Evolutionary conservation across 164 flowering plant genomes (phyloP).

Genomic region (Brasenia schreberi): DNA sequence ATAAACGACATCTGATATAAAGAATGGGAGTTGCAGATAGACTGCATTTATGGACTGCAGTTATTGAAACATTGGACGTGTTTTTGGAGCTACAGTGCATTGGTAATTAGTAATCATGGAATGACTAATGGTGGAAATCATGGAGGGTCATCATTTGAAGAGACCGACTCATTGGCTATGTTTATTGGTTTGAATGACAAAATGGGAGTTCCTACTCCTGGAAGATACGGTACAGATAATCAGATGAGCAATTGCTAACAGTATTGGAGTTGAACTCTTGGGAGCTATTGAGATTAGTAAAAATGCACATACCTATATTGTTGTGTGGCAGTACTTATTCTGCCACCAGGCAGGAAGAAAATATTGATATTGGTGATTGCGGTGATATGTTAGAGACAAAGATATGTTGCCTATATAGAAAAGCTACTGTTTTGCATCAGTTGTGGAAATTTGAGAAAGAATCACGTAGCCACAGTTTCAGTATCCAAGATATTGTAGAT

Average conservation of each 20-base stretch:
- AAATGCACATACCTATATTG: constrained; percentile 50
- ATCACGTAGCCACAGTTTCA: constrained; percentile 15
- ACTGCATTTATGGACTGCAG: no score
- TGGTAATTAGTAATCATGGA: constrained; percentile 95
- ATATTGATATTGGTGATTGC: constrained; percentile 14
- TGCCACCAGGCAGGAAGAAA: constrained; percentile 11
- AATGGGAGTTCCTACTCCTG: no score
- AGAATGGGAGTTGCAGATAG: no score
- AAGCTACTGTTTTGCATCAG: constrained; percentile 42
- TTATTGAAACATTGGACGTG: no score
- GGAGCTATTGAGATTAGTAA: constrained; percentile 70
- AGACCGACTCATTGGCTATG: constrained; percentile 65
- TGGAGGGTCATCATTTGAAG: constrained; percentile 94
- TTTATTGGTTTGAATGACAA: no score
- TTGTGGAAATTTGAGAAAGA: constrained; percentile 38
- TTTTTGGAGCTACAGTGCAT: no score
- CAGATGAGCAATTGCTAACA: constrained; percentile 44
- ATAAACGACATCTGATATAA: no score
- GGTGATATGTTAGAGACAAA: constrained; percentile 24
- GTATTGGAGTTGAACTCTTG: constrained; percentile 79
- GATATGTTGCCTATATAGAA: constrained; percentile 39
- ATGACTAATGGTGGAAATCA: constrained; percentile 94
- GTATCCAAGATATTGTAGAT: constrained; percentile 18
- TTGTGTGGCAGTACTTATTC: constrained; percentile 27
- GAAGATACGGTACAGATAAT: no score